These are phyloP conservation scores for Trichoderma atrobrunneum DNA, from an alignment of 2,329 filamentous ascomycete species.

Conservation along the genomic window DNA sequence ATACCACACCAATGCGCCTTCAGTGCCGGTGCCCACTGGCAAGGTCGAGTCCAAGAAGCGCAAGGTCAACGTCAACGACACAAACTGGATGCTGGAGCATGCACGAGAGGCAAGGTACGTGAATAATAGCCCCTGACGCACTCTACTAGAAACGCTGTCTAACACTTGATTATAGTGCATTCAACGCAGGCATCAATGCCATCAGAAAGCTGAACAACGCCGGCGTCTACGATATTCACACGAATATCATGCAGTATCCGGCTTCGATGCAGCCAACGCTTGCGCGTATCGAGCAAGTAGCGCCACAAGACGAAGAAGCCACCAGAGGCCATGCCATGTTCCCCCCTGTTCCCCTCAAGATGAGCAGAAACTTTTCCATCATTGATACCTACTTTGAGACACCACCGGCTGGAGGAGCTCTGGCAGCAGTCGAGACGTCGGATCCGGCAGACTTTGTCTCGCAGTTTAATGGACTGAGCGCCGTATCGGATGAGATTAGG, in stretches of 20 bases:
- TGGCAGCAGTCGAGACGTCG: constrained; percentile 43
- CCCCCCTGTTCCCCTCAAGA: constrained; percentile 46
- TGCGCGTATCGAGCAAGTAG: constrained; percentile 73
- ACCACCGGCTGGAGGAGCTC: constrained; percentile 46
- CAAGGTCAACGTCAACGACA: constrained; percentile 82
- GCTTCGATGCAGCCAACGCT: constrained; percentile 86
- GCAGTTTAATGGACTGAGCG: constrained; percentile 59
- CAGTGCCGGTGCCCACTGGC: constrained; percentile 70
- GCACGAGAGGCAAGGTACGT: constrained; percentile 80
- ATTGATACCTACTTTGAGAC: constrained; percentile 55
- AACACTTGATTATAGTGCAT: constrained; percentile 57
- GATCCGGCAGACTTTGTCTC: constrained; percentile 48
- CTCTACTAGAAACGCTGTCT: not conserved
- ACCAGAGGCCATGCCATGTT: constrained; percentile 39
- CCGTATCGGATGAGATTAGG: constrained; percentile 62
- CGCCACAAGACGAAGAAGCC: constrained; percentile 39
- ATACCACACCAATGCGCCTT: constrained; percentile 79
- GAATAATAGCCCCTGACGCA: constrained; percentile 13
- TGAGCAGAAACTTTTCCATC: constrained; percentile 56
- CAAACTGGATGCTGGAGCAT: constrained; percentile 97
- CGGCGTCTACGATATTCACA: constrained; percentile 91
- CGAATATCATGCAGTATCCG: constrained; percentile 86
- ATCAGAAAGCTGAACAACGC: constrained; percentile 66
- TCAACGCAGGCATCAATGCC: constrained; percentile 72
- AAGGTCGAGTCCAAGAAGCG: constrained; percentile 81